Evolutionary conservation across 257 asterid genomes (phyloP).

Genomic region (Knoxia roxburghii): DNA sequence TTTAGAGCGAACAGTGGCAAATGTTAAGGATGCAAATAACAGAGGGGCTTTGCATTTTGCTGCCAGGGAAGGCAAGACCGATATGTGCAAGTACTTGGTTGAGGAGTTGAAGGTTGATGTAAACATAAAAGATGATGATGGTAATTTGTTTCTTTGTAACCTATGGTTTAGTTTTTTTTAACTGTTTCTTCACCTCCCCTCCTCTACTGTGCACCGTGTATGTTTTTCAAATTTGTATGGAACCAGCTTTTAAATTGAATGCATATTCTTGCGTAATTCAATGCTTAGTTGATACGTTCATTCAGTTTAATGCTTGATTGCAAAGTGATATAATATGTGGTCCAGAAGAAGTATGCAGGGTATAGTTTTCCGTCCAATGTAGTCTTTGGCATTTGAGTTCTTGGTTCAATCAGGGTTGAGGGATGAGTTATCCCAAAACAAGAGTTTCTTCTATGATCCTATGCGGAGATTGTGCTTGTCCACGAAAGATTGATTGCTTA

Average conservation of each 20-base stretch:
- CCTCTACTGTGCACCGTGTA: too few species aligned
- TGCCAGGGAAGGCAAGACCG: constrained; percentile 86
- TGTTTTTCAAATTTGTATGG: neutral
- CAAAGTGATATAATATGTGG: neutral
- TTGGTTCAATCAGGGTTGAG: neutral
- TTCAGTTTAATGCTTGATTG: neutral
- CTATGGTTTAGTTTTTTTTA: neutral
- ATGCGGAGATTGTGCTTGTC: neutral
- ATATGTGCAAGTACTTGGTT: constrained; percentile 79
- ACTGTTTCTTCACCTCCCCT: neutral
- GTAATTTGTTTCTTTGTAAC: constrained; percentile 25
- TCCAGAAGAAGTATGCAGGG: neutral
- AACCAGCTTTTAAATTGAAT: neutral
- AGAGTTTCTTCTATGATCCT: neutral
- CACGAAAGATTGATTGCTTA: neutral
- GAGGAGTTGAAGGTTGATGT: constrained; percentile 84
- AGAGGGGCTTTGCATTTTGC: constrained; percentile 96
- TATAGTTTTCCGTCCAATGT: neutral
- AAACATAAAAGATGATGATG: constrained; percentile 77
- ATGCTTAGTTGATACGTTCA: neutral
- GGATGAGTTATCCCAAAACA: neutral
- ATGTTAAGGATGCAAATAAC: constrained; percentile 91
- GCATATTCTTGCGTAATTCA: too few species aligned
- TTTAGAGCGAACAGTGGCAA: constrained; percentile 55
- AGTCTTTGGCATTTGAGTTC: neutral